phyloP scores from a whole-genome alignment of 306 rosid species.

The Nissolia schottii region DNA sequence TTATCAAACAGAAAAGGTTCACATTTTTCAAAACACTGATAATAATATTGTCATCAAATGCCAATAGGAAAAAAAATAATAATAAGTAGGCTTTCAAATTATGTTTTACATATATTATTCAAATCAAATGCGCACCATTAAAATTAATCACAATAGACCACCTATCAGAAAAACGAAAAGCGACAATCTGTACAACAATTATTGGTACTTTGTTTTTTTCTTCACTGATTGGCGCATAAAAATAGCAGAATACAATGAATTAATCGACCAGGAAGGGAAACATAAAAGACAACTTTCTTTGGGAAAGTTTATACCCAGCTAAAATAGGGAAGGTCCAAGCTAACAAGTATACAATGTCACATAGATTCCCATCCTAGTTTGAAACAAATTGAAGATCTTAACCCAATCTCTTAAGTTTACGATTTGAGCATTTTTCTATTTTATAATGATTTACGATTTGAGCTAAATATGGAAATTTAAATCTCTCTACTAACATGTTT shows the following conservation, averaged over 20 bases:
- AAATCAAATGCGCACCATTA: neutral
- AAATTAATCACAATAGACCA: neutral
- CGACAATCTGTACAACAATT: too few relatives aligned
- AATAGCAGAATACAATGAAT: neutral
- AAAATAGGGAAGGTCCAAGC: neutral
- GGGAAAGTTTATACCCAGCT: neutral
- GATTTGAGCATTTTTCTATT: too few relatives aligned
- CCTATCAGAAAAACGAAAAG: neutral
- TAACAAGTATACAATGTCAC: neutral
- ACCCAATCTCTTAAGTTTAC: too few relatives aligned
- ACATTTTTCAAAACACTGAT: neutral
- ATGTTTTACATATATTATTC: neutral
- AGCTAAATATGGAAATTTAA: too few relatives aligned
- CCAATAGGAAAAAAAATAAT: neutral
- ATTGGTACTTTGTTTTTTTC: neutral
- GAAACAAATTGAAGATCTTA: neutral
- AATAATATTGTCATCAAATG: neutral
- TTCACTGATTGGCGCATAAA: neutral
- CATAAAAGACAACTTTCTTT: neutral
- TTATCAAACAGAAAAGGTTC: conserved; percentile 3
- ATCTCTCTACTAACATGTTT: too few relatives aligned
- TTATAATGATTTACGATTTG: too few relatives aligned
- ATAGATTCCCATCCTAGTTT: neutral
- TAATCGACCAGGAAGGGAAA: neutral
- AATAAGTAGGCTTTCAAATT: neutral